Evolutionary conservation across 2,329 filamentous ascomycete species (phyloP).

Genomic region (Penicillium psychrosexuale): DNA sequence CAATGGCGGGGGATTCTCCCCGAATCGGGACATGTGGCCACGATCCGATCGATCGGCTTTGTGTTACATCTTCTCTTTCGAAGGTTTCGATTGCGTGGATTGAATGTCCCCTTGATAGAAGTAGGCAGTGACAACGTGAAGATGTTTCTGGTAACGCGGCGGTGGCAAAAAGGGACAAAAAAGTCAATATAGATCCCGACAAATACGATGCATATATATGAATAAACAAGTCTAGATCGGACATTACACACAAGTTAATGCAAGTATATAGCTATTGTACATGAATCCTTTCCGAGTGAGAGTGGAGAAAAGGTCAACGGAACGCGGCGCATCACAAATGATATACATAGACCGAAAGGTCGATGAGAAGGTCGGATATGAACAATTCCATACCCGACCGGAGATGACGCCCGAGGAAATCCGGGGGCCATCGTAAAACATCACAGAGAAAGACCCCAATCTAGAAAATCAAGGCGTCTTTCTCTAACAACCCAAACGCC

Average conservation of each 20-base stretch:
- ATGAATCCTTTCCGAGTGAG: slow-evolving; percentile 19
- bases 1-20: slow-evolving; percentile 21
- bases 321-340: slow-evolving; percentile 11
- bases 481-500: slow-evolving; percentile 37
- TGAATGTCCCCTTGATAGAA: neutral
- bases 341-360: slow-evolving; percentile 23
- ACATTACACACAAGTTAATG: slow-evolving; percentile 17
- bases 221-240: slow-evolving; percentile 1
- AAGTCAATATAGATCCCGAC: neutral
- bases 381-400: slow-evolving; percentile 1
- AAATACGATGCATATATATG: neutral
- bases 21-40: slow-evolving; percentile 4
- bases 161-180: slow-evolving; percentile 18
- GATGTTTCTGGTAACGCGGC: slow-evolving; percentile 7
- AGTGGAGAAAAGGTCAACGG: slow-evolving; percentile 24
- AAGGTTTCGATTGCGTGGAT: neutral
- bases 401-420: neutral
- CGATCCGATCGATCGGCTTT: neutral
- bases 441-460: slow-evolving; percentile 11
- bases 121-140: neutral
- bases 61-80: neutral
- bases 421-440: slow-evolving; percentile 3
- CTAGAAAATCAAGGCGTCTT: slow-evolving; percentile 20
- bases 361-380: slow-evolving; percentile 3
- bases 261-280: slow-evolving; percentile 28